These are phyloP conservation scores for Letharia columbiana DNA, from an alignment of 495 filamentous ascomycete genomes.

Conservation along the genomic window DNA sequence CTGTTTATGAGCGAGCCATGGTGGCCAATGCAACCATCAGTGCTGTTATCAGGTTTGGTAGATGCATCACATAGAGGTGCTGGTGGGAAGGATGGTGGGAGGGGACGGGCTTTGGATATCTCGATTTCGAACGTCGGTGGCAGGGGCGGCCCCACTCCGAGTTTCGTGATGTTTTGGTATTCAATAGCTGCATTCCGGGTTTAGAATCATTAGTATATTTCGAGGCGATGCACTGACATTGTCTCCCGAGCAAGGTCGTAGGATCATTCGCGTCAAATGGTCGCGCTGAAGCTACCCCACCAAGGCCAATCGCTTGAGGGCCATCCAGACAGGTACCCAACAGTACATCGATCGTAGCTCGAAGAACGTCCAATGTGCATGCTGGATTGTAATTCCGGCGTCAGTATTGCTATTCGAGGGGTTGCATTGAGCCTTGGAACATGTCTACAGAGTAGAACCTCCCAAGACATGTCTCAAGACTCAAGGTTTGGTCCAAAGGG, in stretches of 20 bases:
- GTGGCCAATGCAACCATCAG: background rate
- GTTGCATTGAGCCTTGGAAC: too few species aligned
- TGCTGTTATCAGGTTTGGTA: background rate
- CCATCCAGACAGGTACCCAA: constrained; percentile 1
- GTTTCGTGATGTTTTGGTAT: background rate
- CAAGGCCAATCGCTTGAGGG: background rate
- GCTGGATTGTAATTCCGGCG: background rate
- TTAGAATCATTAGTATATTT: background rate
- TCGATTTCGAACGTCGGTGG: background rate
- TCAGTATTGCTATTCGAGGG: too few species aligned
- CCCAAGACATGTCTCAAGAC: too few species aligned
- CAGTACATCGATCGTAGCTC: background rate
- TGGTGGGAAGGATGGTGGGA: background rate
- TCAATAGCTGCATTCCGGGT: background rate
- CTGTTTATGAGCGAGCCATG: background rate
- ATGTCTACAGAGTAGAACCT: too few species aligned
- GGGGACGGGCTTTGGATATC: background rate
- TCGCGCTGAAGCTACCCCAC: background rate
- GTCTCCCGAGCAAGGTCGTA: background rate
- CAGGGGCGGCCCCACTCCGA: background rate
- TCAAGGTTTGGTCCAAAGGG: too few species aligned
- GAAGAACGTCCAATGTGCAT: background rate
- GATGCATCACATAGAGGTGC: background rate
- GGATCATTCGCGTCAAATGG: background rate
- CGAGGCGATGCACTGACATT: background rate